Conservation (phyloP, 306 rosid species). For the Oxytropis ochrocephala region DNA sequence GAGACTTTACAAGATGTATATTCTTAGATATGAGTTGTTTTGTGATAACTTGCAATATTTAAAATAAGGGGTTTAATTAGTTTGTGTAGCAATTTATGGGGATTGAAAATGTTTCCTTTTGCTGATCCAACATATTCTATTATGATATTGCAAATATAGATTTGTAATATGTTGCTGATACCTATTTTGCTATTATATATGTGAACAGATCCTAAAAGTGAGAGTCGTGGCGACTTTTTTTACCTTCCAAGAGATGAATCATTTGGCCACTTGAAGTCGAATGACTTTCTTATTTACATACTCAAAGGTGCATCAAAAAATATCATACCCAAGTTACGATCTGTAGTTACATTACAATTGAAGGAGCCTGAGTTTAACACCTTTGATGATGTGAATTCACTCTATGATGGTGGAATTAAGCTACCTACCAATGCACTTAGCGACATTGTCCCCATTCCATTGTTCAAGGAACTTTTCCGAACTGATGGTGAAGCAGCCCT, state of each 20-base stretch:
- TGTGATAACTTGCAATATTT: too few species aligned
- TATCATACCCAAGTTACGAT: slow-evolving; percentile 31
- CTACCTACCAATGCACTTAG: slow-evolving; percentile 30
- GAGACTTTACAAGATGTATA: too few species aligned
- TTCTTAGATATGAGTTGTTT: too few species aligned
- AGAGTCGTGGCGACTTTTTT: slow-evolving; percentile 38
- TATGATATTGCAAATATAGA: not conserved
- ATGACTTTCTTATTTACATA: slow-evolving; percentile 53
- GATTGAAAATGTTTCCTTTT: not conserved
- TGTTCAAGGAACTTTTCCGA: slow-evolving; percentile 40
- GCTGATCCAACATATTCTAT: not conserved
- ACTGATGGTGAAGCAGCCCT: slow-evolving; percentile 40
- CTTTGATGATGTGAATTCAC: slow-evolving; percentile 39
- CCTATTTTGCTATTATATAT: not conserved
- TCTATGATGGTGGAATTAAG: slow-evolving; percentile 52
- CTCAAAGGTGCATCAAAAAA: slow-evolving; percentile 44
- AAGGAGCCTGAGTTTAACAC: slow-evolving; percentile 32
- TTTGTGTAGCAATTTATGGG: too few species aligned
- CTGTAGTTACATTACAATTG: slow-evolving; percentile 12
- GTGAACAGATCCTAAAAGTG: slow-evolving; percentile 44
- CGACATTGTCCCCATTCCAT: slow-evolving; percentile 35
- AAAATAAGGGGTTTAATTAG: not conserved
- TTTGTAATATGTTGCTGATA: not conserved
- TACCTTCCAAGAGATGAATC: slow-evolving; percentile 79
- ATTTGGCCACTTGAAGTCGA: slow-evolving; percentile 63